Evolutionary conservation across 176 grass and related monocot genomes (phyloP).

Genomic region (Triticum urartu): DNA sequence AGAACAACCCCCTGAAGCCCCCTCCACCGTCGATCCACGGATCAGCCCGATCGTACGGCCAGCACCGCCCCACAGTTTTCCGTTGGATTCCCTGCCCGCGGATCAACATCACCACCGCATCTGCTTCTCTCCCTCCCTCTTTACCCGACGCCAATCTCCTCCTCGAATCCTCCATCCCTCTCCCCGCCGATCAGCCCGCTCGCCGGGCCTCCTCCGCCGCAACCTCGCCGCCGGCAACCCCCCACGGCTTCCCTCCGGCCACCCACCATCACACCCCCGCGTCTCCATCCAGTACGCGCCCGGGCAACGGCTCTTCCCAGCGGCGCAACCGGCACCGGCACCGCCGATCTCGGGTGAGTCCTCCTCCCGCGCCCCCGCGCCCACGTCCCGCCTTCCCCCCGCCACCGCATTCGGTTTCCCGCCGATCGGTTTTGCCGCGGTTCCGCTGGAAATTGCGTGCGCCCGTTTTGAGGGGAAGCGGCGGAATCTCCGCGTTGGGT

Average conservation of each 20-base stretch:
- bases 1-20: accelerated
- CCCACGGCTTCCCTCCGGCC: not conserved
- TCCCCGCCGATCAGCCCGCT: not conserved
- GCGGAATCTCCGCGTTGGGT: not conserved
- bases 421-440: not conserved
- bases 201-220: not conserved
- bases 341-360: not conserved
- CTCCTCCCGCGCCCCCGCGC: not conserved
- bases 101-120: not conserved
- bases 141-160: not conserved
- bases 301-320: not conserved
- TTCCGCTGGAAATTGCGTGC: not conserved
- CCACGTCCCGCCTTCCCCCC: too few species aligned
- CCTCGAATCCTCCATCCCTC: not conserved
- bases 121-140: not conserved
- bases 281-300: not conserved
- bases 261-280: not conserved
- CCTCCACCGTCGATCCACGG: not conserved
- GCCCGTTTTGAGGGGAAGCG: not conserved
- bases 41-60: not conserved
- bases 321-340: not conserved
- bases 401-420: not conserved
- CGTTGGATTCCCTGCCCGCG: not conserved
- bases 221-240: not conserved
- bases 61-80: not conserved